Evolutionary conservation across 208 protist genomes (phyloP).

Genomic region (Crithidia brevicula): DNA sequence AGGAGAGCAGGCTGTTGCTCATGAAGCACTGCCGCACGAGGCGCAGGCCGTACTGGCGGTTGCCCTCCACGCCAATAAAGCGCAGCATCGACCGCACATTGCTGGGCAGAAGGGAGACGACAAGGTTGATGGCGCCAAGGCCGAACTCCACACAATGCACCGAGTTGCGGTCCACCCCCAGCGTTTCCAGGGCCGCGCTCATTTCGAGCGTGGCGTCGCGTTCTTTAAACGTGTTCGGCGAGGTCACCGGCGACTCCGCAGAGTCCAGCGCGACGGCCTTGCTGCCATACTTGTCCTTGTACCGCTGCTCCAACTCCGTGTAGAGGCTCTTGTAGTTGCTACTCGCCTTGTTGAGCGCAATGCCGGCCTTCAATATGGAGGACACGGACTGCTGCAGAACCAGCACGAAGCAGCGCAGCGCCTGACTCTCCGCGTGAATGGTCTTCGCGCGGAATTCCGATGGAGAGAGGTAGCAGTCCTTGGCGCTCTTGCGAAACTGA

Average conservation of each 20-base stretch:
- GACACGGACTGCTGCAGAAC: conserved; percentile 49
- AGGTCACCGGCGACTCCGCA: conserved; percentile 2
- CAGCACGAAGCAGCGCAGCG: conserved; percentile 52
- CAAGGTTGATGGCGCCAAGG: conserved; percentile 48
- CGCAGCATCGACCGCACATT: conserved; percentile 41
- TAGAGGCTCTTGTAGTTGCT: conserved; percentile 36
- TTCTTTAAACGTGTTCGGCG: conserved; percentile 8
- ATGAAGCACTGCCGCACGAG: conserved; percentile 48
- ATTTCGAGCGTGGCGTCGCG: conserved; percentile 20
- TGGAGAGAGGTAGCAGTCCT: conserved; percentile 32
- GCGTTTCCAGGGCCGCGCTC: conserved; percentile 26
- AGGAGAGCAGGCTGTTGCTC: conserved; percentile 61
- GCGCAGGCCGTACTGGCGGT: conserved; percentile 49
- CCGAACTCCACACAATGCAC: conserved; percentile 58
- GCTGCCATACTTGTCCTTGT: conserved; percentile 21
- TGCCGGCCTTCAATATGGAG: conserved; percentile 46
- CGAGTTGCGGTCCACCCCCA: conserved; percentile 63
- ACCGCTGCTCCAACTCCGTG: conserved; percentile 40
- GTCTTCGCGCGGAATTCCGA: conserved; percentile 62
- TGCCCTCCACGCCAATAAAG: conserved; percentile 51
- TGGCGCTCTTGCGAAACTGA: conserved; percentile 26
- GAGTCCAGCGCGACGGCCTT: neutral
- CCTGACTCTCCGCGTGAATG: conserved; percentile 50
- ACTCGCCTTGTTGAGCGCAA: conserved; percentile 56
- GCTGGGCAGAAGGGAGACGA: conserved; percentile 50